phyloP scores from a whole-genome alignment of 306 rosid species.

The Lotus japonicus region DNA sequence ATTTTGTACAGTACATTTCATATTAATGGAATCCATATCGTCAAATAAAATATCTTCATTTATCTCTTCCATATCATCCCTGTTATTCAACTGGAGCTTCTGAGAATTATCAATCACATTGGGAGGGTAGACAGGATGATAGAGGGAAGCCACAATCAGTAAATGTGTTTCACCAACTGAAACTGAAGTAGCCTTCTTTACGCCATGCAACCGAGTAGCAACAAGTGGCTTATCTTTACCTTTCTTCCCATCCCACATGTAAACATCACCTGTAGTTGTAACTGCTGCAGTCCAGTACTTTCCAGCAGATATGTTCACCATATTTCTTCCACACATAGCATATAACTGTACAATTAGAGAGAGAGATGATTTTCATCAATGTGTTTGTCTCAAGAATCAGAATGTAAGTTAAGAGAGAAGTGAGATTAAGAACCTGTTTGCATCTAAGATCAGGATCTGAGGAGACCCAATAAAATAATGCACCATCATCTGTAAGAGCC shows the following conservation, averaged over 20 bases:
- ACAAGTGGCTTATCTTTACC: constrained; percentile 72
- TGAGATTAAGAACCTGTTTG: constrained; percentile 59
- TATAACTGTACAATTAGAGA: constrained; percentile 38
- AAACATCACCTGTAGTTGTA: constrained; percentile 85
- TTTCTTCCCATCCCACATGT: constrained; percentile 91
- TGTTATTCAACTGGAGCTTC: constrained; percentile 31
- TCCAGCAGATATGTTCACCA: constrained; percentile 77
- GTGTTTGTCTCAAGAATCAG: background rate
- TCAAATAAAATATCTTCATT: constrained; percentile 59
- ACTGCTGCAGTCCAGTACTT: constrained; percentile 88
- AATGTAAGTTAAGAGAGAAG: background rate
- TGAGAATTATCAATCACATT: constrained; percentile 30
- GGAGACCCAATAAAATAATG: constrained; percentile 86
- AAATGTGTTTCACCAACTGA: constrained; percentile 93
- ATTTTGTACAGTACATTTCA: constrained; percentile 21
- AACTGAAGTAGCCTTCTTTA: constrained; percentile 82
- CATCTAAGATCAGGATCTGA: constrained; percentile 85
- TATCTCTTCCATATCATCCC: constrained; percentile 50
- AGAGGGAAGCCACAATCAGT: constrained; percentile 68
- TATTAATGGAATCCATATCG: constrained; percentile 42
- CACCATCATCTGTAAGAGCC: constrained; percentile 88
- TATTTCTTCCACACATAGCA: constrained; percentile 61
- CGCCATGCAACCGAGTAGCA: constrained; percentile 68
- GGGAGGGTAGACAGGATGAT: constrained; percentile 64
- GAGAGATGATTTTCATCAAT: background rate